phyloP scores from a whole-genome alignment of 2,329 filamentous ascomycete species.

The Colletotrichum gigasporum region DNA sequence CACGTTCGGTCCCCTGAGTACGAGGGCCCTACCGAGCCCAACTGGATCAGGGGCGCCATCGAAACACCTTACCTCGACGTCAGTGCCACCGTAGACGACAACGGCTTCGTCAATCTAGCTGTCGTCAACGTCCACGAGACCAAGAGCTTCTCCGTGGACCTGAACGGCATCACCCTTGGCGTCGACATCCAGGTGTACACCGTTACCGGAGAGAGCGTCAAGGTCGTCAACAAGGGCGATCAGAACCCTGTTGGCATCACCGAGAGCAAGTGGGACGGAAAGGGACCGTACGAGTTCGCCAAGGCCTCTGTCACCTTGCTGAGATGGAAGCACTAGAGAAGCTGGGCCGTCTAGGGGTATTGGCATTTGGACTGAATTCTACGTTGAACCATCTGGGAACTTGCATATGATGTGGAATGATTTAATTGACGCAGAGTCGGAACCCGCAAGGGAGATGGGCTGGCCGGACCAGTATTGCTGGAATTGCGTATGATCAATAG shows the following conservation, averaged over 20 bases:
- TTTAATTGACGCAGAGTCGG: not conserved
- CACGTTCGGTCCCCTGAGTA: constrained; percentile 73
- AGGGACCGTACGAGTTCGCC: constrained; percentile 70
- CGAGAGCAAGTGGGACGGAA: constrained; percentile 66
- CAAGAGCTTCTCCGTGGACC: constrained; percentile 64
- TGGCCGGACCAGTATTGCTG: constrained; percentile 5
- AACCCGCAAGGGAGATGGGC: not conserved
- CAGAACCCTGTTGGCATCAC: constrained; percentile 65
- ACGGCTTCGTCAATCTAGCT: constrained; percentile 70
- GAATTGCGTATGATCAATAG: not conserved
- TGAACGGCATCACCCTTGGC: constrained; percentile 62
- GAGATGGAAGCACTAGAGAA: constrained; percentile 57
- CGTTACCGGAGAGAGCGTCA: constrained; percentile 66
- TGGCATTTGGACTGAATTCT: not conserved
- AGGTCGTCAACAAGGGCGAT: constrained; percentile 69
- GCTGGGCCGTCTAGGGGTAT: not conserved
- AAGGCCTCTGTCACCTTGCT: constrained; percentile 78
- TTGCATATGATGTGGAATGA: constrained; percentile 8
- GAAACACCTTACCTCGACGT: constrained; percentile 78
- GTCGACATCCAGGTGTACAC: constrained; percentile 68
- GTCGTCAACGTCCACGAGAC: constrained; percentile 78
- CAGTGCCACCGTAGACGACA: constrained; percentile 66
- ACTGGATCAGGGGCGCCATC: constrained; percentile 71
- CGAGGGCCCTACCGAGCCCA: constrained; percentile 71
- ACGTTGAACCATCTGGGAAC: not conserved